A percentile compares a stretch with the other conserved stretches of the same genome.
Evolutionary conservation across 2,329 filamentous ascomycete species (phyloP).

Genomic region (Phyllosticta citriasiana): DNA sequence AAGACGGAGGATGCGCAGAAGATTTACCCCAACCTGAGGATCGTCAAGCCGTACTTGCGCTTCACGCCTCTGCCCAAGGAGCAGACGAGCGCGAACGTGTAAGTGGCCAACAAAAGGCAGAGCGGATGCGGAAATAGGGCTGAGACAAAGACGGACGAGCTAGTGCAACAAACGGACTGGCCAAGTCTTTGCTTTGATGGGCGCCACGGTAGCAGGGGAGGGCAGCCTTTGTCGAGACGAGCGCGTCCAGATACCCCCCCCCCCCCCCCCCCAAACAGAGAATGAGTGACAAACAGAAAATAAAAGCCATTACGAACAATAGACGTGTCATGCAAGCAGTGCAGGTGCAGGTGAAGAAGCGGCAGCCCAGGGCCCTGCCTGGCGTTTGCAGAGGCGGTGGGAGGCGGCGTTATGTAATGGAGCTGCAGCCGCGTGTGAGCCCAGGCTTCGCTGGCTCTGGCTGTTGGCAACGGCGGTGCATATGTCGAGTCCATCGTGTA

Average conservation of each 20-base stretch:
- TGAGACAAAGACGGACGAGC: not conserved
- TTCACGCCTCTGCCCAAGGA: constrained; percentile 52
- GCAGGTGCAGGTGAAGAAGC: constrained; percentile 1
- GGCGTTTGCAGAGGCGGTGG: not conserved
- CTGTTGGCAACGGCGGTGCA: not conserved
- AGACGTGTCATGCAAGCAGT: constrained; percentile 1
- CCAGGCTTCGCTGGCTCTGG: not conserved
- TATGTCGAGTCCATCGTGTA: not conserved
- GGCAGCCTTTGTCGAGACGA: not conserved
- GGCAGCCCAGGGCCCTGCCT: not conserved
- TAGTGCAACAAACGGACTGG: not conserved
- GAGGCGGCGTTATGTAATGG: not conserved
- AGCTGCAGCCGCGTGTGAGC: not conserved
- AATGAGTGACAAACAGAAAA: constrained; percentile 4
- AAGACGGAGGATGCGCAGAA: constrained; percentile 77
- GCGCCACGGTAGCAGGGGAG: constrained; percentile 5
- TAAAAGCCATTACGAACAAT: constrained; percentile 1
- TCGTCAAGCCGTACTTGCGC: constrained; percentile 59
- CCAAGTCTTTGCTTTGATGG: not conserved
- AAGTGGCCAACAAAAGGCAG: not conserved
- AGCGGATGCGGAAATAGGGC: constrained; percentile 1
- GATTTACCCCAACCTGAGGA: constrained; percentile 66
- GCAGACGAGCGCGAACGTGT: constrained; percentile 24
- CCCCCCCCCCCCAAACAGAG: no score
- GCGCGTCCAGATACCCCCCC: constrained; percentile 20